Conservation (phyloP, 2,329 filamentous ascomycete species). For the Ceratocystis alfenasii region DNA sequence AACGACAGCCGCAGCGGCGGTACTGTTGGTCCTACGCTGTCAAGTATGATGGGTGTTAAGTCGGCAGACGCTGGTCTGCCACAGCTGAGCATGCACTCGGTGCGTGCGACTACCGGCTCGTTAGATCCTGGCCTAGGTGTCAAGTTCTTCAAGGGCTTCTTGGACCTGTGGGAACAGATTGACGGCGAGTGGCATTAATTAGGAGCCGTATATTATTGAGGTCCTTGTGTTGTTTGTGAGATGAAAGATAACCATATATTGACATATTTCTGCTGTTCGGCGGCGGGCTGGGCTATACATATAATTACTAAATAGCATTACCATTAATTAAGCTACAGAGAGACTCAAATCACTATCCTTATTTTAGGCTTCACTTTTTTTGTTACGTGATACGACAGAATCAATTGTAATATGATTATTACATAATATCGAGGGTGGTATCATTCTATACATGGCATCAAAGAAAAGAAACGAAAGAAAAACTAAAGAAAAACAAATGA, state of each 20-base stretch:
- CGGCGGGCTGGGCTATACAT: no score
- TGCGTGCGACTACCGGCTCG: conserved; percentile 75
- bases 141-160: conserved; percentile 77
- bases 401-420: not conserved
- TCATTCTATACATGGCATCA: not conserved
- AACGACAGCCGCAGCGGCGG: conserved; percentile 85
- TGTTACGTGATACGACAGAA: not conserved
- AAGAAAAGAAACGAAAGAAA: not conserved
- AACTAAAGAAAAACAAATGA: not conserved
- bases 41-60: conserved; percentile 64
- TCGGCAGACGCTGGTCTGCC: conserved; percentile 81
- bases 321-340: no score
- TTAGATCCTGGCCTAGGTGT: conserved; percentile 81
- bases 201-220: conserved; percentile 15
- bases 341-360: not conserved
- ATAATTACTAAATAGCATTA: no score
- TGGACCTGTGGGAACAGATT: conserved; percentile 74
- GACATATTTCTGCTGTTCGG: no score
- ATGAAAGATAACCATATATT: no score
- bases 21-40: conserved; percentile 88
- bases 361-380: not conserved
- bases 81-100: conserved; percentile 87
- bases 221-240: no score
- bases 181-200: conserved; percentile 61
- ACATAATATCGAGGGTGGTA: not conserved